Evolutionary conservation across 257 asterid species (phyloP).

Genomic region (Gentiana straminea): DNA sequence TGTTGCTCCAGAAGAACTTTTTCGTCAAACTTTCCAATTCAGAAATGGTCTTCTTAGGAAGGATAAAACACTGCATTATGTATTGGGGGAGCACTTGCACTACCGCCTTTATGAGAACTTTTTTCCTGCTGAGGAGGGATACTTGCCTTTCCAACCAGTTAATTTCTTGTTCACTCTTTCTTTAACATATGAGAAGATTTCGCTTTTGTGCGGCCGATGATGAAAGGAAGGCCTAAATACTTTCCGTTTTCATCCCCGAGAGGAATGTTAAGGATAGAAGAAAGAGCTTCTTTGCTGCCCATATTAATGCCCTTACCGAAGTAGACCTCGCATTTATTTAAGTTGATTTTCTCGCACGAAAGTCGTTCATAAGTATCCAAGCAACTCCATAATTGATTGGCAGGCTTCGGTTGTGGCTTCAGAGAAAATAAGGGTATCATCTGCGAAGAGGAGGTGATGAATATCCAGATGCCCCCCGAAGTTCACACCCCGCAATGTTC

Average conservation of each 20-base stretch:
- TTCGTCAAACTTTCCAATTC: not conserved
- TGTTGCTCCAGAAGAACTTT: not conserved
- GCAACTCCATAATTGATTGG: not conserved
- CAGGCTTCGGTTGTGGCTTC: not conserved
- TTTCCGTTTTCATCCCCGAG: not conserved
- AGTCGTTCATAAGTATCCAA: not conserved
- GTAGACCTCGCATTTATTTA: not conserved
- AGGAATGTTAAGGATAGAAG: not conserved
- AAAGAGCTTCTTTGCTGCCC: not conserved
- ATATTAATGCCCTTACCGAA: not conserved
- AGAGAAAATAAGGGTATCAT: not conserved
- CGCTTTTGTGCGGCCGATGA: not conserved
- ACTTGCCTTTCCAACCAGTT: not conserved
- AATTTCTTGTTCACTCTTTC: not conserved
- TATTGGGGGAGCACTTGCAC: not conserved
- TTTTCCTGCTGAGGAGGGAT: not conserved
- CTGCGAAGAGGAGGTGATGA: not conserved
- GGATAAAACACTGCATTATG: not conserved
- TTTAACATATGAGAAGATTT: not conserved
- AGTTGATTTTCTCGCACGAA: not conserved
- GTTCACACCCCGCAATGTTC: not conserved
- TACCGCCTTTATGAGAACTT: not conserved
- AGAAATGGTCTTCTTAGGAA: not conserved
- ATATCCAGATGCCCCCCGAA: not conserved
- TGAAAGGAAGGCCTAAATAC: not conserved